Base-by-base conservation (phyloP, 805 yeast genomes). In the Brettanomyces custersianus region DNA sequence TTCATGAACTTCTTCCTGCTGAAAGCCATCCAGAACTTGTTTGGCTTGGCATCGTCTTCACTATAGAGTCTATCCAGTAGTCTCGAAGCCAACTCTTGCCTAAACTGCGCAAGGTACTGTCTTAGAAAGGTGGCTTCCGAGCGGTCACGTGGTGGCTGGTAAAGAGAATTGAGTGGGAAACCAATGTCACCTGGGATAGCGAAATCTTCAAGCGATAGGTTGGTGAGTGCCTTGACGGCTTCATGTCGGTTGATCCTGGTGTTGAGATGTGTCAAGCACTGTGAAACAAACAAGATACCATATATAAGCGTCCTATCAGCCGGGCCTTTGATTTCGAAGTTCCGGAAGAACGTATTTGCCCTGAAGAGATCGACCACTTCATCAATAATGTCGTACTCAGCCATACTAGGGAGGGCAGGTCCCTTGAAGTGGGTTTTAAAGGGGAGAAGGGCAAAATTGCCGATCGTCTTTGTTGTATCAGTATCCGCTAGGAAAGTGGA, bases 1-100 rank as follows among this genome's bases (percentile, higher is more conserved):
- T 92, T 92, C 98, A 92, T 92, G 58, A 92, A 92, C 57, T 85
- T 77, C 63, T 94, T 81, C 64, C 92, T 79, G 27, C 95, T 83
- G 60, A 92, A 92, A 2, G 96, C 95, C 51, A 92, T 64, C 99
- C 99, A 92, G 63, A 73, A 79, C 60, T 90, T 92, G 49, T 90
- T 81, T 26, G 98, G 97, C 15, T 51, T 53, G 8, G 63, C 52
- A 34, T 63, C 65, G 35, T 72, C 75, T 12, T 74, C 82, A 23
- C 62, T 68, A 55, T 83, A 86, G 30, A 92, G 65, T 52, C 87
- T 71, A 47, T 69, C 74, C 46, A 90, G 67, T 54, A 92, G 71
- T 44, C 98, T 72, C 46, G 74, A 71, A 11, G 94, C 83, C 53
- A 88, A 67, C 58, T 92, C 97, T 62, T 92, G 97, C 63, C 99